Conservation (phyloP, 805 yeast genomes). For the Zygosaccharomyces bailii region DNA sequence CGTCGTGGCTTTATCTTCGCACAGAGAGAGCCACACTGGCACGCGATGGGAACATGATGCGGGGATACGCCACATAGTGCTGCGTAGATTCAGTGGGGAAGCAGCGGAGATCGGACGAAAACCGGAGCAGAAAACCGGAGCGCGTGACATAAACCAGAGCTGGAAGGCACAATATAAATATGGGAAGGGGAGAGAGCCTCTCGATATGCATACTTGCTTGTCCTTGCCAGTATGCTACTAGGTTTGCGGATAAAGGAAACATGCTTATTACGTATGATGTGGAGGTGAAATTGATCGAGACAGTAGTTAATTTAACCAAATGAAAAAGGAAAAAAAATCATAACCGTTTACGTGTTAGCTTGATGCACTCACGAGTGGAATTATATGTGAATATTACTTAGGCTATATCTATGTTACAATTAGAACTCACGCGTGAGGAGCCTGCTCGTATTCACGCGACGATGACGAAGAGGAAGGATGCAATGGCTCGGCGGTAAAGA, state of each 20-base stretch:
- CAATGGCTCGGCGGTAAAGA: slow-evolving; percentile 7
- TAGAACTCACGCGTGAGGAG: slow-evolving; percentile 7
- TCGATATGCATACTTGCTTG: no score
- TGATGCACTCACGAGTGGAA: no score
- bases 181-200: no score
- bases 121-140: background rate
- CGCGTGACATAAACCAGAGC: background rate
- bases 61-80: background rate
- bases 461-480: background rate
- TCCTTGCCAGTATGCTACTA: no score
- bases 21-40: background rate
- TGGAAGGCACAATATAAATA: background rate
- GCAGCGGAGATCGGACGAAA: background rate
- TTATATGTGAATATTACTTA: background rate
- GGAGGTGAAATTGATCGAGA: no score
- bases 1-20: background rate
- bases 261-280: no score
- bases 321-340: background rate
- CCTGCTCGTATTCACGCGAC: slow-evolving; percentile 9
- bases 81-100: background rate
- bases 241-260: no score
- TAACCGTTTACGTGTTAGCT: no score
- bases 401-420: background rate
- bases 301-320: no score
- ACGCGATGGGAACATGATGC: no score